Evolutionary conservation across 768 basidiomycete species (phyloP).

Genomic region (Atractiella rhizophila): DNA sequence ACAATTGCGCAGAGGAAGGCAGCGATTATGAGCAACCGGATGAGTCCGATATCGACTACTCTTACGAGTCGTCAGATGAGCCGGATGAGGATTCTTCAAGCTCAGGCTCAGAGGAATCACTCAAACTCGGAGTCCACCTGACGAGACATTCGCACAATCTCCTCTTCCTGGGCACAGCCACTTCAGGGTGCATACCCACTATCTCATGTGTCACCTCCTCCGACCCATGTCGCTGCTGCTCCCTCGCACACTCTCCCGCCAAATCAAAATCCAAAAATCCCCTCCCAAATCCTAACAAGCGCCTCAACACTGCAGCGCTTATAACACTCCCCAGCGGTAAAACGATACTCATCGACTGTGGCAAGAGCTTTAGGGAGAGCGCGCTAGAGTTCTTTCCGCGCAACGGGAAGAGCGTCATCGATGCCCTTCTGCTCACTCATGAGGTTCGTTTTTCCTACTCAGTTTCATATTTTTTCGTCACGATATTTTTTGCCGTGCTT

Average conservation of each 20-base stretch:
- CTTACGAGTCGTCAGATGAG: too few relatives aligned
- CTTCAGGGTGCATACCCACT: slow-evolving; percentile 4
- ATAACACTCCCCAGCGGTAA: not conserved
- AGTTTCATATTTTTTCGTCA: slow-evolving; percentile 11
- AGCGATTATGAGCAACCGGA: too few relatives aligned
- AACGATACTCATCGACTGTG: slow-evolving; percentile 14
- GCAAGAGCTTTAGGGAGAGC: slow-evolving; percentile 15
- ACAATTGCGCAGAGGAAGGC: too few relatives aligned
- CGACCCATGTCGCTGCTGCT: not conserved
- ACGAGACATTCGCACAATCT: too few relatives aligned
- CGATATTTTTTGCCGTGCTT: not conserved
- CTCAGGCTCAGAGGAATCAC: too few relatives aligned
- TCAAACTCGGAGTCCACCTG: too few relatives aligned
- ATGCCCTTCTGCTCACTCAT: slow-evolving; percentile 58
- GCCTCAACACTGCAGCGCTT: not conserved
- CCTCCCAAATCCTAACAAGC: not conserved
- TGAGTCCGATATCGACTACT: too few relatives aligned
- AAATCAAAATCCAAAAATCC: slow-evolving; percentile 29
- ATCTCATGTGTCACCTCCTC: not conserved
- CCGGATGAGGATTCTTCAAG: too few relatives aligned
- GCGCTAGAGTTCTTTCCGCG: slow-evolving; percentile 11
- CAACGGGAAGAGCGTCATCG: slow-evolving; percentile 33
- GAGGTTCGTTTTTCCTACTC: not conserved
- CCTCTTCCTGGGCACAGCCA: slow-evolving; percentile 15
- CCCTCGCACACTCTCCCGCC: slow-evolving; percentile 20